phyloP scores from a whole-genome alignment of 1,284 basidiomycete genomes.

The Leccinum proliferum region DNA sequence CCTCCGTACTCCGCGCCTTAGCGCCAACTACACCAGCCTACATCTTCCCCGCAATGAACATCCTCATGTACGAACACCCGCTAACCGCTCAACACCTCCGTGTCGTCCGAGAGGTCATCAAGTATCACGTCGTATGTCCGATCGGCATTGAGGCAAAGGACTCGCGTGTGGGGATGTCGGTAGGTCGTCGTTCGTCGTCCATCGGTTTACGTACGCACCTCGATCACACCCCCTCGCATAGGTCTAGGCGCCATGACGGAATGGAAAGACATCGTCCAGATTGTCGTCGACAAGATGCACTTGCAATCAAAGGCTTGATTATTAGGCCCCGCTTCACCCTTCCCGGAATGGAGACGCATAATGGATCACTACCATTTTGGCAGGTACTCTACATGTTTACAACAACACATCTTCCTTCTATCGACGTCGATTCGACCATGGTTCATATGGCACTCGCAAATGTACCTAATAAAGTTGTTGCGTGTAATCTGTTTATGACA shows the following conservation, averaged over 20 bases:
- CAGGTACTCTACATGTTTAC: too few relatives aligned
- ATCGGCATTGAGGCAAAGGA: slow-evolving; percentile 56
- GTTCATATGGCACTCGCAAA: too few relatives aligned
- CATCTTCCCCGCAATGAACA: slow-evolving; percentile 98
- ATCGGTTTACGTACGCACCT: neutral
- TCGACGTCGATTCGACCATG: too few relatives aligned
- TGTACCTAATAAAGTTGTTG: too few relatives aligned
- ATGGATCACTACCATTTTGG: too few relatives aligned
- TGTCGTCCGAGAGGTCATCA: slow-evolving; percentile 65
- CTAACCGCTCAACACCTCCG: slow-evolving; percentile 80
- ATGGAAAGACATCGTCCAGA: slow-evolving; percentile 76
- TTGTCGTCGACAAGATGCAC: slow-evolving; percentile 55
- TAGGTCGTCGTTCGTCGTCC: slow-evolving; percentile 29
- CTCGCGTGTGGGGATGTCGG: slow-evolving; percentile 94
- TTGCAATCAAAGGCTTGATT: too few relatives aligned
- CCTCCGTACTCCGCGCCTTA: slow-evolving; percentile 87
- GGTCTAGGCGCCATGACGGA: slow-evolving; percentile 92
- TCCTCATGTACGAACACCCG: slow-evolving; percentile 95
- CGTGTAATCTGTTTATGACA: too few relatives aligned
- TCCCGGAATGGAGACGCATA: too few relatives aligned
- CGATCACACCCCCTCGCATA: slow-evolving; percentile 23
- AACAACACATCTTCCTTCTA: too few relatives aligned
- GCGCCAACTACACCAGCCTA: slow-evolving; percentile 79
- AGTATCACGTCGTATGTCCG: slow-evolving; percentile 81
- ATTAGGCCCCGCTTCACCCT: too few relatives aligned